A percentile compares a stretch with the other conserved stretches of the same genome.
Evolutionary conservation across 495 filamentous ascomycete genomes (phyloP).

Genomic region (Podospora pseudoanserina): DNA sequence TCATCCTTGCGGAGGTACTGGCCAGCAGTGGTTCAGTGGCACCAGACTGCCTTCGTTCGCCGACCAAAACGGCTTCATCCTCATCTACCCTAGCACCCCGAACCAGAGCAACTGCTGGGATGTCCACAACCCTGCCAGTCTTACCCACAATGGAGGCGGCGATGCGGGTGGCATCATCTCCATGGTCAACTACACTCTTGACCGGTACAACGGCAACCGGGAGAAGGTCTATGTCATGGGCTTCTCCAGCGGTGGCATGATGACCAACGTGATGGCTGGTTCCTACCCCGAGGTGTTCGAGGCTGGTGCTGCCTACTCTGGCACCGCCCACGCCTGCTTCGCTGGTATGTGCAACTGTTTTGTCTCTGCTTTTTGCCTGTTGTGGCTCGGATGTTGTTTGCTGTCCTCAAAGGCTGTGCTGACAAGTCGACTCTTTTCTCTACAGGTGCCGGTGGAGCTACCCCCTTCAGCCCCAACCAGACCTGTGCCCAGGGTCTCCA

Average conservation of each 20-base stretch:
- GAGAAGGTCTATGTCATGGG: slow-evolving; percentile 51
- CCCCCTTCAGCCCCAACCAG: slow-evolving; percentile 43
- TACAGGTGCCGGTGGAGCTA: slow-evolving; percentile 27
- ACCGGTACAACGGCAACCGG: slow-evolving; percentile 47
- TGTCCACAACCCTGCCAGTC: slow-evolving; percentile 42
- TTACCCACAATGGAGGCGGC: slow-evolving; percentile 52
- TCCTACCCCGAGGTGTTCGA: slow-evolving; percentile 58
- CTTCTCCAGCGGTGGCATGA: slow-evolving; percentile 54
- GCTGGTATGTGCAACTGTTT: slow-evolving; percentile 18
- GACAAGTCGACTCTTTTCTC: not conserved
- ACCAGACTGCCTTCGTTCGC: slow-evolving; percentile 41
- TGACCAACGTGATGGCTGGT: slow-evolving; percentile 57
- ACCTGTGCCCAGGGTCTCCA: slow-evolving; percentile 51
- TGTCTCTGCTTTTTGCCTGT: not conserved
- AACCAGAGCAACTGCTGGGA: slow-evolving; percentile 56
- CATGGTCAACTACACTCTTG: slow-evolving; percentile 53
- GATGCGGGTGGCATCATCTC: slow-evolving; percentile 52
- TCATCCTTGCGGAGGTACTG: slow-evolving; percentile 38
- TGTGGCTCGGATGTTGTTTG: not conserved
- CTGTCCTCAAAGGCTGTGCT: not conserved
- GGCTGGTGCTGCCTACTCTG: slow-evolving; percentile 54
- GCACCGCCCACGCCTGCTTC: slow-evolving; percentile 52
- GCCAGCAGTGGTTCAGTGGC: slow-evolving; percentile 31
- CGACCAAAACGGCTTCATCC: slow-evolving; percentile 49
- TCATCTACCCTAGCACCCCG: slow-evolving; percentile 50